These are phyloP conservation scores for Lolium multiflorum DNA, from an alignment of 176 grass and related monocot genomes.

Conservation along the genomic window DNA sequence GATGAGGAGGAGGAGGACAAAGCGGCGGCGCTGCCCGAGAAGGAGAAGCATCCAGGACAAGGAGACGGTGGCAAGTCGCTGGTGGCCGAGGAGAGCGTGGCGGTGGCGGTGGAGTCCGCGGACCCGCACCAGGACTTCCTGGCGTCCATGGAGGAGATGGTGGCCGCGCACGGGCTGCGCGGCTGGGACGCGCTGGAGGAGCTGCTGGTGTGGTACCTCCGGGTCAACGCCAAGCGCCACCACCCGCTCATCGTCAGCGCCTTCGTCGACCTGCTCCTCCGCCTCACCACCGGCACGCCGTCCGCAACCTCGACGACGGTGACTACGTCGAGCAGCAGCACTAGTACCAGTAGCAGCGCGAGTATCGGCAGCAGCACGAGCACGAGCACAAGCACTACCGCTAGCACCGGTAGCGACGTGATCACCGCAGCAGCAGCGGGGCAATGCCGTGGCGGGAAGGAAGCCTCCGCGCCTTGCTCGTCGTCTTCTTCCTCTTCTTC, in stretches of 20 bases:
- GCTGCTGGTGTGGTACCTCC: constrained; percentile 81
- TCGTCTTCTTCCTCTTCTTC: constrained; percentile 36
- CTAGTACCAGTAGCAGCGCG: not conserved
- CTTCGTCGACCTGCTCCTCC: constrained; percentile 74
- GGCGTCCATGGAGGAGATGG: constrained; percentile 97
- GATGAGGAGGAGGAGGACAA: not conserved
- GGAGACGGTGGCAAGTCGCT: not conserved
- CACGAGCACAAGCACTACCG: not conserved
- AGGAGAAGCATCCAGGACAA: not conserved
- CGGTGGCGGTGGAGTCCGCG: constrained; percentile 66
- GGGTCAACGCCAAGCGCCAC: constrained; percentile 64
- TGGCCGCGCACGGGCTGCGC: constrained; percentile 67
- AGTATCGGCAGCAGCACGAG: not conserved
- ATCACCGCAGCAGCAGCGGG: not conserved
- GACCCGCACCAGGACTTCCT: constrained; percentile 85
- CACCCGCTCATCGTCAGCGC: constrained; percentile 73
- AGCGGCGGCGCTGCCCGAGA: not conserved
- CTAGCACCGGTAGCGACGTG: not conserved
- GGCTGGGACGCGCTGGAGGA: constrained; percentile 72
- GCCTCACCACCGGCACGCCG: constrained; percentile 26
- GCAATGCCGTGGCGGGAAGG: constrained; percentile 1
- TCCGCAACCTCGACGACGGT: not conserved
- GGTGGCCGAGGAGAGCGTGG: constrained; percentile 63
- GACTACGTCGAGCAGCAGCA: not conserved
- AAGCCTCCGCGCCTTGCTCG: constrained; percentile 13